phyloP scores from a whole-genome alignment of 129 eudicot genomes.

The Pseudognaphalium luteoalbum region DNA sequence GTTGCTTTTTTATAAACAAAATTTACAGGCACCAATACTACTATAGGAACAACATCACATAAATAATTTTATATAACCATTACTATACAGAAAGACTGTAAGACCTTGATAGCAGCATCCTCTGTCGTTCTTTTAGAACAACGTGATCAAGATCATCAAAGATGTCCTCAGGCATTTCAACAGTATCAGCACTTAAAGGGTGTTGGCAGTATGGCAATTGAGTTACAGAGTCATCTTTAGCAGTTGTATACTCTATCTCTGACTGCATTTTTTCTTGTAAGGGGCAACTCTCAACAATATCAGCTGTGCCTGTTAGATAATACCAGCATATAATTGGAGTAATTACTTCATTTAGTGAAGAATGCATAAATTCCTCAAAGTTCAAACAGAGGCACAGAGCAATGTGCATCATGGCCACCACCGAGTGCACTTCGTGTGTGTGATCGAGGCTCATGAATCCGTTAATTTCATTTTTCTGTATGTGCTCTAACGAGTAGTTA shows the following conservation, averaged over 20 bases:
- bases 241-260: slow-evolving; percentile 27
- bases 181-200: slow-evolving; percentile 20
- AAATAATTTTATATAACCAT: neutral
- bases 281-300: neutral
- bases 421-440: neutral
- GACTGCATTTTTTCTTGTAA: slow-evolving; percentile 20
- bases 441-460: neutral
- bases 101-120: slow-evolving; percentile 70
- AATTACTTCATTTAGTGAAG: neutral
- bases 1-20: slow-evolving; percentile 11
- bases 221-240: slow-evolving; percentile 22
- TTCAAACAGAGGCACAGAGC: slow-evolving; percentile 1
- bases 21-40: neutral
- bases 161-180: slow-evolving; percentile 34
- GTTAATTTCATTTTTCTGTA: neutral
- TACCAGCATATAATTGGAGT: slow-evolving; percentile 11
- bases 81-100: slow-evolving; percentile 2
- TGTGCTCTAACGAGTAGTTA: neutral
- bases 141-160: slow-evolving; percentile 67
- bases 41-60: slow-evolving; percentile 17
- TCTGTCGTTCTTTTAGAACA: slow-evolving; percentile 56
- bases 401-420: neutral
- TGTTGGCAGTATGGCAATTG: slow-evolving; percentile 10
- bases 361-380: slow-evolving; percentile 18
- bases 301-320: slow-evolving; percentile 16